These are phyloP conservation scores for Poa pratensis DNA, from an alignment of 176 grass and related monocot species.

Conservation along the genomic window DNA sequence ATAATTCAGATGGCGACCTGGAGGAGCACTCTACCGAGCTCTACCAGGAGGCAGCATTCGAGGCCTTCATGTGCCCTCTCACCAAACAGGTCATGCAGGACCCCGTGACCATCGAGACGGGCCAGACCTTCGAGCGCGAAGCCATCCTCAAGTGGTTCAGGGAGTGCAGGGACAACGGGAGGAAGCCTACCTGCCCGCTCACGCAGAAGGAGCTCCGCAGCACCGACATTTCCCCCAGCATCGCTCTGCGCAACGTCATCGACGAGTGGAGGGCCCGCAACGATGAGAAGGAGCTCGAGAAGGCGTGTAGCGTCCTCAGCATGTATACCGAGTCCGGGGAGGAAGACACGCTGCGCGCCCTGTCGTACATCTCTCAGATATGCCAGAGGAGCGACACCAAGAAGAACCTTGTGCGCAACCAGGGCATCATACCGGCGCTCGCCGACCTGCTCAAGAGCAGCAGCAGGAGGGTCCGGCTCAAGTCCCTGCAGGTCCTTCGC, in stretches of 20 bases:
- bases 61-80: slow-evolving; percentile 86
- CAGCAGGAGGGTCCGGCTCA: slow-evolving; percentile 64
- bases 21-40: slow-evolving; percentile 52
- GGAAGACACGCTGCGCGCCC: slow-evolving; percentile 40
- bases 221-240: slow-evolving; percentile 62
- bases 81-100: slow-evolving; percentile 79
- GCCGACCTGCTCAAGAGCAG: slow-evolving; percentile 61
- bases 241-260: slow-evolving; percentile 78
- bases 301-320: slow-evolving; percentile 37
- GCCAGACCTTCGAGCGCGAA: slow-evolving; percentile 86
- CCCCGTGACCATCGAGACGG: slow-evolving; percentile 78
- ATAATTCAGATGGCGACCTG: slow-evolving; percentile 20
- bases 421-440: slow-evolving; percentile 45
- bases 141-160: slow-evolving; percentile 92
- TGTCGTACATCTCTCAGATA: slow-evolving; percentile 47
- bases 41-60: slow-evolving; percentile 64
- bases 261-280: slow-evolving; percentile 80
- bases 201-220: slow-evolving; percentile 64
- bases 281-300: slow-evolving; percentile 71
- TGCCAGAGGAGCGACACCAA: slow-evolving; percentile 43
- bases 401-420: slow-evolving; percentile 53
- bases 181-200: slow-evolving; percentile 69
- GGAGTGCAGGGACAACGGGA: slow-evolving; percentile 75
- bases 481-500: slow-evolving; percentile 49
- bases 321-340: neutral